Evolutionary conservation across 2,329 filamentous ascomycete genomes (phyloP), one percentile per base, ranked within the genome.

Genomic region (Phialophora expanda): DNA sequence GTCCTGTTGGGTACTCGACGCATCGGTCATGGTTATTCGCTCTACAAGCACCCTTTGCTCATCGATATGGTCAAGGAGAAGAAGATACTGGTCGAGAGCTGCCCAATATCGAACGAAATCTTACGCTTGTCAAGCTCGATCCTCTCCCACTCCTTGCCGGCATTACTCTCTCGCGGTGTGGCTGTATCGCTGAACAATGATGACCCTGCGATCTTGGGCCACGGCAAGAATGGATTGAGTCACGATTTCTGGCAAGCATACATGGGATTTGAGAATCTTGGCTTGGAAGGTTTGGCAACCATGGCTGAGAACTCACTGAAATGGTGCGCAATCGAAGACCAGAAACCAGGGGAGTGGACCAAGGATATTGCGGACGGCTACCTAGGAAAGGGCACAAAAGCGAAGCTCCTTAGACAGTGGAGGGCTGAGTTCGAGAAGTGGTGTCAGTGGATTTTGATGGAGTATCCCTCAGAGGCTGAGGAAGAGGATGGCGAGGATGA

Each of bases 231-330:
- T 28, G 92, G 92, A 44, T 89, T 95, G 84, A 94, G 90, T 1
- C 91, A 96, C 77, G 93, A 97, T 78, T 97, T 96, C 78, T 97
- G 92, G 92, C 92, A 96, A 78, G 90, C 91, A 1, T 81, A 97
- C 22, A 93, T 97, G 78, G 93, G 91, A 0, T 95, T 93, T 87
- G 90, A 96, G 66, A 97, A 96, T 74, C 85, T 97, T 14, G 95
- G 93, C 0, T 83, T 98, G 2, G 92, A 91, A 11, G 94, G 93
- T 0, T 79, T 98, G 60, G 94, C 90, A 0, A 90, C 89, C 64
- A 83, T 99, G 72, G 94, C 93, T 0, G 93, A 98, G 83, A 98
- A 97, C 75, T 96, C 92, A 70, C 88, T 98, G 53, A 85, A 91
- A 48, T 98, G 92, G 92, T 90, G 92, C 8, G 90, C 89, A 24